Conservation (phyloP, 352 stramenopile genomes). For the Pythium pectinolyticum region DNA sequence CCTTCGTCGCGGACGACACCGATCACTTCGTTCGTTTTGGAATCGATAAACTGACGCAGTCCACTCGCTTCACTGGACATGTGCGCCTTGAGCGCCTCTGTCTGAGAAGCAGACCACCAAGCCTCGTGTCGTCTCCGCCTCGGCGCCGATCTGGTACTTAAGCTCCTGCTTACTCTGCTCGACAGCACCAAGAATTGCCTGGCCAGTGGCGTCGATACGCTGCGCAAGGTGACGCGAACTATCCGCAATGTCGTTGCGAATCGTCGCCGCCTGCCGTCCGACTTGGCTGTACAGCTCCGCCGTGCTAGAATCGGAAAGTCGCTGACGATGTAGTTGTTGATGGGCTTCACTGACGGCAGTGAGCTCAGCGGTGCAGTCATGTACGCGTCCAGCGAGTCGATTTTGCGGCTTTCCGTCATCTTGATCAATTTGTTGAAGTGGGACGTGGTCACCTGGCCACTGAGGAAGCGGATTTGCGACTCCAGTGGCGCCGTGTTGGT, state of each 20-base stretch:
- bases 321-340: not conserved
- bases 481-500: not conserved
- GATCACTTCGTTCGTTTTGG: slow-evolving; percentile 8
- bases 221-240: not conserved
- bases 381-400: not conserved
- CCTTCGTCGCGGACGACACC: slow-evolving; percentile 7
- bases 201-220: not conserved
- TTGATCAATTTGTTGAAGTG: not conserved
- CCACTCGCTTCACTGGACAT: slow-evolving; percentile 1
- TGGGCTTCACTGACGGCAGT: not conserved
- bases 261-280: not conserved
- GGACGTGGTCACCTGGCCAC: not conserved
- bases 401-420: not conserved
- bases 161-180: slow-evolving; percentile 19
- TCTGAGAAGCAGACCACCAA: slow-evolving; percentile 1
- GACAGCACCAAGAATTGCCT: not conserved
- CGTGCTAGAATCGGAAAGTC: slow-evolving; percentile 5
- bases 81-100: slow-evolving; percentile 7
- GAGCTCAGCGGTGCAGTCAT: not conserved
- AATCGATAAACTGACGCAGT: not conserved
- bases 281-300: not conserved
- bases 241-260: slow-evolving; percentile 6
- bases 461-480: not conserved
- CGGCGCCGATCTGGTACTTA: slow-evolving; percentile 15
- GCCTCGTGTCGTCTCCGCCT: slow-evolving; percentile 5